Evolutionary conservation across 2,329 filamentous ascomycete genomes (phyloP).

Genomic region (Aspergillus aculeatinus): DNA sequence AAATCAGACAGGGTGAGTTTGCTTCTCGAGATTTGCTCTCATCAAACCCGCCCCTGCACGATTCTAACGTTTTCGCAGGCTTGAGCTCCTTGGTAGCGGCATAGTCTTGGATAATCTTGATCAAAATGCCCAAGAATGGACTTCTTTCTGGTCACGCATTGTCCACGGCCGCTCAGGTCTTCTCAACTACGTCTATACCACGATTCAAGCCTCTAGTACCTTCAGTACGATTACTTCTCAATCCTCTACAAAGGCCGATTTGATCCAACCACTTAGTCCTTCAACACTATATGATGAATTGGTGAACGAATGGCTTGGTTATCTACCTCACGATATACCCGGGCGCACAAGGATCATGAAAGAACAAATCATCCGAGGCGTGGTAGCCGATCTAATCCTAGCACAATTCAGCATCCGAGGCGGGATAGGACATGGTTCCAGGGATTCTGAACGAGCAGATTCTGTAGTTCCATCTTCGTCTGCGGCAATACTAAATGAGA

Average conservation of each 20-base stretch:
- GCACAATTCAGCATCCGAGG: conserved; percentile 30
- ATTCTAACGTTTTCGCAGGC: conserved; percentile 24
- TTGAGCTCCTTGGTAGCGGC: conserved; percentile 31
- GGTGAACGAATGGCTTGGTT: conserved; percentile 38
- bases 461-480: not conserved
- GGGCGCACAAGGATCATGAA: conserved; percentile 39
- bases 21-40: not conserved
- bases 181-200: conserved; percentile 14
- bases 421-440: conserved; percentile 1
- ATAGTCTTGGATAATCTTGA: conserved; percentile 39
- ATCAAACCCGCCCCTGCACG: not conserved
- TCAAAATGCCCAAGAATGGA: conserved; percentile 31
- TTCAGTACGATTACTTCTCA: conserved; percentile 16
- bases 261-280: conserved; percentile 19
- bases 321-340: conserved; percentile 33
- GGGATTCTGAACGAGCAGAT: not conserved
- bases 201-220: conserved; percentile 22
- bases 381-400: conserved; percentile 39
- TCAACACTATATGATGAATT: conserved; percentile 36
- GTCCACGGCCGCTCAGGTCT: not conserved
- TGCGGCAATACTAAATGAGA: not conserved
- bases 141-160: conserved; percentile 25
- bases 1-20: conserved; percentile 33
- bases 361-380: conserved; percentile 37
- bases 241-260: conserved; percentile 13